Base-by-base conservation (phyloP, 129 eudicot species). In the sunflower (Helianthus annuus) region DNA sequence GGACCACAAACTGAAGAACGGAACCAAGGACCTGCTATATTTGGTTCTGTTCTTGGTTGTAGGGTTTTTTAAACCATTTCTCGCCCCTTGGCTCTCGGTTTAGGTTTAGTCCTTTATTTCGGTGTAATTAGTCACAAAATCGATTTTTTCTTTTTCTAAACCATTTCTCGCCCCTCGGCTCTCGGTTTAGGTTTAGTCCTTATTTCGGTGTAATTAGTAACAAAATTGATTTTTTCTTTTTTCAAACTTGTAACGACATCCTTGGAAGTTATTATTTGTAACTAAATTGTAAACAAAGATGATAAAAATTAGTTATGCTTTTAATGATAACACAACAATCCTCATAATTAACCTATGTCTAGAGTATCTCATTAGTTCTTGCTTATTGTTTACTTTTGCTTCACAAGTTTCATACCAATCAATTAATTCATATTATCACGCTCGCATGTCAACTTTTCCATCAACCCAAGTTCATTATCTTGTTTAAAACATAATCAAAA, bases 361-460 rank as follows among this genome's bases (percentile, higher is more conserved):
- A 38, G 22, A 14, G 2, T 34, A 29, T 6, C 45, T 36, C 19
- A 57, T 29, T 7, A 16, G 15, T 64, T 39, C 53, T 40, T 40
- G 69, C 69, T 64, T 42, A 64, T 64, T 4, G n/a, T 40, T 42
- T 39, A 42, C 32, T 42, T 64, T 64, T 64, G 49, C 49, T 64
- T 64, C 46, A 38, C 38, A 62, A 27, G 48, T 16, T 39, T 39
- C 49, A n/a, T 39, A 64, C 3, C 32, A 64, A 64, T 40, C 17
- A 58, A 58, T 27, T 11, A 58, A 29, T 5, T 8, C 64, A 24
- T 12, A 1, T 56, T 56, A 56, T 9, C 48, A 63, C 12, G 68
- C 7, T 38, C 13, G 68, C 24, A 1, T 14, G 68, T 7, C 29
- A 34, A 1, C 15, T 63, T 56, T 56, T 56, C 6, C 66, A 60